Evolutionary conservation across 768 basidiomycete species (phyloP).

Genomic region (Phaeolepiota aurea): DNA sequence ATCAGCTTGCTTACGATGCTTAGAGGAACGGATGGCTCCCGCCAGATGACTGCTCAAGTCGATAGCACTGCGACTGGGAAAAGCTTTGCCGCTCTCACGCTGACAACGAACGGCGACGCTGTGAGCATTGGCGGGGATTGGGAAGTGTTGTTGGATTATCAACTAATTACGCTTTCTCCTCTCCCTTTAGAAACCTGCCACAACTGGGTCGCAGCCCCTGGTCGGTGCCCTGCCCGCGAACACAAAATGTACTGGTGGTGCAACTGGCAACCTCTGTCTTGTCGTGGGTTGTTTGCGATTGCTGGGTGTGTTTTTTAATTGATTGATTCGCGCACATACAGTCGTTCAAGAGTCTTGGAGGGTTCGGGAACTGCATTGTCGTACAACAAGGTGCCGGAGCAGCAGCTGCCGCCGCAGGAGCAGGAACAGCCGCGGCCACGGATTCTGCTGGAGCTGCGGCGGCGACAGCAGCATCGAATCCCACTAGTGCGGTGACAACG

Average conservation of each 20-base stretch:
- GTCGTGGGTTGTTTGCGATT: constrained; percentile 28
- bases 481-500: neutral
- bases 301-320: too few species aligned
- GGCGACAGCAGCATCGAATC: neutral
- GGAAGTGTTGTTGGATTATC: too few species aligned
- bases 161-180: too few species aligned
- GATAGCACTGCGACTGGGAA: constrained; percentile 35
- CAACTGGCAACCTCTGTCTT: constrained; percentile 35
- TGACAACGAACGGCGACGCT: constrained; percentile 37
- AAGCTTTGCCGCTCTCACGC: constrained; percentile 25
- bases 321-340: constrained; percentile 6
- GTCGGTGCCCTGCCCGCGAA: constrained; percentile 36
- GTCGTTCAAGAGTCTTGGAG: constrained; percentile 38
- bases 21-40: constrained; percentile 40
- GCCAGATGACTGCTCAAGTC: constrained; percentile 34
- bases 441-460: neutral
- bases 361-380: constrained; percentile 49
- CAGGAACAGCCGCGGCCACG: constrained; percentile 7
- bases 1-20: neutral
- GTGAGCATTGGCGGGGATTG: constrained; percentile 20
- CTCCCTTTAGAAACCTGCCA: constrained; percentile 27
- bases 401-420: constrained; percentile 8
- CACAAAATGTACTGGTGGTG: constrained; percentile 43
- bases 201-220: constrained; percentile 28
- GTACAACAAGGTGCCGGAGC: constrained; percentile 26